Conservation (phyloP, 1,139 yeast genomes). For the Yamadazyma taylorii region DNA sequence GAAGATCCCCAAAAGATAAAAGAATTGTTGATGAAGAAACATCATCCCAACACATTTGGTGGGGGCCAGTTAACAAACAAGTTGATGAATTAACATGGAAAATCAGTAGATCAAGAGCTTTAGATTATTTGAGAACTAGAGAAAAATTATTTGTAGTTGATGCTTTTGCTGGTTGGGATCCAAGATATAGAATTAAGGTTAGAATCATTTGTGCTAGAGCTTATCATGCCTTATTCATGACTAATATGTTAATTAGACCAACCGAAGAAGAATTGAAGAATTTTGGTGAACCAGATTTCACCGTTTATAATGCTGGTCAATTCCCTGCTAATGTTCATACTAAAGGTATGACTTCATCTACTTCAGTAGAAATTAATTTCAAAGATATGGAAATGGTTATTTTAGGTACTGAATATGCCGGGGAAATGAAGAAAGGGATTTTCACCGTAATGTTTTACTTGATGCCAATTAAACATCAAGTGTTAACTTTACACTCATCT, state of each 20-base stretch:
- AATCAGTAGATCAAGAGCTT: constrained; percentile 94
- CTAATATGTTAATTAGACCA: constrained; percentile 96
- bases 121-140: constrained; percentile 95
- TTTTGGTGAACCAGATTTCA: constrained; percentile 97
- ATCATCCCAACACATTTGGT: constrained; percentile 86
- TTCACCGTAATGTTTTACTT: constrained; percentile 98
- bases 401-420: constrained; percentile 97
- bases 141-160: constrained; percentile 93
- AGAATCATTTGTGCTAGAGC: constrained; percentile 98
- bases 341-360: constrained; percentile 95
- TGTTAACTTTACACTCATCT: constrained; percentile 92
- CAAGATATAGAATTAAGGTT: constrained; percentile 94
- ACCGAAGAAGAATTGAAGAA: constrained; percentile 82
- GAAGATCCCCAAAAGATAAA: constrained; percentile 98
- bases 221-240: constrained; percentile 97
- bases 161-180: constrained; percentile 99
- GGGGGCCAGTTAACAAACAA: constrained; percentile 99
- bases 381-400: constrained; percentile 99
- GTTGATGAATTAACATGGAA: constrained; percentile 95
- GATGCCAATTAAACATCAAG: constrained; percentile 93
- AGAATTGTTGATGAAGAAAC: constrained; percentile 95
- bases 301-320: constrained; percentile 98
- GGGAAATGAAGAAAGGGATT: constrained; percentile 99
- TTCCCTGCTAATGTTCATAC: constrained; percentile 98
- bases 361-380: constrained; percentile 95